Percentiles rank a stretch among this genome's conserved stretches.
Evolutionary conservation across 352 stramenopile genomes (phyloP).

Genomic region (Aphanomyces euteiches): DNA sequence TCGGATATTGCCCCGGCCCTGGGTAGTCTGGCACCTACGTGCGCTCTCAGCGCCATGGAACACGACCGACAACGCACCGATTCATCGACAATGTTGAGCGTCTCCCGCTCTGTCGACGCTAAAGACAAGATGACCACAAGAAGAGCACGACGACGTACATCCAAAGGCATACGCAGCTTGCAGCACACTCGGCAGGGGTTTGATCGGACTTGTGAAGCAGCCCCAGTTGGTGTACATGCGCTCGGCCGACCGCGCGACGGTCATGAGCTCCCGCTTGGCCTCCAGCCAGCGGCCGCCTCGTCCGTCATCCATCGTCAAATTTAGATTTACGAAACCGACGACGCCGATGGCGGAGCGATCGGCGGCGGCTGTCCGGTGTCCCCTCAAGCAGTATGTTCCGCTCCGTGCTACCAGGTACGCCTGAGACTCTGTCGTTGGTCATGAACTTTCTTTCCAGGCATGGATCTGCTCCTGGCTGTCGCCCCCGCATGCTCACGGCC

Average conservation of each 20-base stretch:
- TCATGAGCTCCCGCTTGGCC: neutral
- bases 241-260: neutral
- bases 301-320: neutral
- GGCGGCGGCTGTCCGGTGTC: neutral
- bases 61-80: neutral
- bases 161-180: conserved; percentile 4
- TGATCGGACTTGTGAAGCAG: conserved; percentile 25
- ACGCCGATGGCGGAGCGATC: neutral
- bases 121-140: neutral
- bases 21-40: conserved; percentile 14
- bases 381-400: conserved; percentile 8
- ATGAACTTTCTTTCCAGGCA: neutral
- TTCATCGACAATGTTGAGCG: neutral
- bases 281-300: neutral
- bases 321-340: neutral
- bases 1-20: conserved; percentile 19
- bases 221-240: conserved; percentile 29
- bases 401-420: neutral
- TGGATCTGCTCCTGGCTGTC: neutral
- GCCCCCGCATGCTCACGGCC: neutral
- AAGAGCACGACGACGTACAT: neutral
- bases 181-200: neutral
- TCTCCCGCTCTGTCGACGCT: conserved; percentile 1
- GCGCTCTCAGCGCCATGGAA: no score
- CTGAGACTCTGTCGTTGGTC: neutral